phyloP scores from a whole-genome alignment of 2,329 filamentous ascomycete species.

The Fusarium chuoi region DNA sequence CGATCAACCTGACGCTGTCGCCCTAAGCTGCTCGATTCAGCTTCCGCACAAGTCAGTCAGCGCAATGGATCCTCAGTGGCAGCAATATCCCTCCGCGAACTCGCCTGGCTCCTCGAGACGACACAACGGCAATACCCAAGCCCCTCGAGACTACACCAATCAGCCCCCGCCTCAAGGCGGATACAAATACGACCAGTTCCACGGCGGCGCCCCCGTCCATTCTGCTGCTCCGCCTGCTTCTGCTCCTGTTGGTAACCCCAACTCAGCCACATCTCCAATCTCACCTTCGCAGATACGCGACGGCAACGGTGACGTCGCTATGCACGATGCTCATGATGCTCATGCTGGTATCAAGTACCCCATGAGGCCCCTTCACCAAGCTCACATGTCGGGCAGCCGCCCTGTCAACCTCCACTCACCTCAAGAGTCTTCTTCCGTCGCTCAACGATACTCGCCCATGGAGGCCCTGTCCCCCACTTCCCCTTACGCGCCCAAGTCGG shows the following conservation, averaged over 20 bases:
- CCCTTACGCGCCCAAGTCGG: conserved; percentile 76
- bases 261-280: conserved; percentile 68
- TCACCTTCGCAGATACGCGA: conserved; percentile 70
- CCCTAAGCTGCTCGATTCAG: conserved; percentile 34
- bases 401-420: conserved; percentile 75
- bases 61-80: conserved; percentile 69
- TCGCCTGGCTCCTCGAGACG: conserved; percentile 70
- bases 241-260: conserved; percentile 60
- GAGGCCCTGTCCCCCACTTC: conserved; percentile 84
- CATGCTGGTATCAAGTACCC: conserved; percentile 90
- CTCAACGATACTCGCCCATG: conserved; percentile 96
- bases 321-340: conserved; percentile 87
- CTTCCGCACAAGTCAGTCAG: conserved; percentile 34
- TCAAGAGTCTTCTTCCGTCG: conserved; percentile 78
- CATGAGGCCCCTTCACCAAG: conserved; percentile 80
- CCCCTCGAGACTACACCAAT: conserved; percentile 59
- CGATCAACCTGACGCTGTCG: conserved; percentile 33
- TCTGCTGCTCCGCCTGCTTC: conserved; percentile 42
- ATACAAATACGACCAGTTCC: conserved; percentile 77
- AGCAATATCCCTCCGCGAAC: conserved; percentile 69
- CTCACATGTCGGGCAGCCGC: conserved; percentile 68
- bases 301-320: conserved; percentile 79
- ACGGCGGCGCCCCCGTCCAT: conserved; percentile 53
- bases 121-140: conserved; percentile 65
- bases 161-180: conserved; percentile 58